Conservation (phyloP, 2,329 filamentous ascomycete species). For the Byssochlamys sp. region DNA sequence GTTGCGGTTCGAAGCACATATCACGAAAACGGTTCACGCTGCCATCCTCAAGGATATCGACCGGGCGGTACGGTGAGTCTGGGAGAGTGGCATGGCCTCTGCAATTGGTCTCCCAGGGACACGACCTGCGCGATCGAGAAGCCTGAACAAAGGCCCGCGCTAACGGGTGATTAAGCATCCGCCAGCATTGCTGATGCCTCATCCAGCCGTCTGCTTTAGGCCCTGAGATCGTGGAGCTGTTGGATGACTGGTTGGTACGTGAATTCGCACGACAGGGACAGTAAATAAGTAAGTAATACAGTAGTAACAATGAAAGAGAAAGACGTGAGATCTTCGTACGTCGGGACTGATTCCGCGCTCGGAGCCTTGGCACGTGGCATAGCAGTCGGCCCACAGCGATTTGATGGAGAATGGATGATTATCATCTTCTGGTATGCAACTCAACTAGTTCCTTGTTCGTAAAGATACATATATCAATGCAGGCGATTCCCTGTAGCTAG, state of each 20-base stretch:
- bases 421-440: too few relatives aligned
- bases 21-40: slow-evolving; percentile 42
- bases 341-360: not conserved
- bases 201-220: slow-evolving; percentile 27
- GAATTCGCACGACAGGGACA: not conserved
- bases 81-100: slow-evolving; percentile 2
- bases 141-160: slow-evolving; percentile 4
- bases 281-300: too few relatives aligned
- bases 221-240: not conserved
- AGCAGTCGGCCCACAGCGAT: not conserved
- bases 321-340: slow-evolving; percentile 37
- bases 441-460: not conserved
- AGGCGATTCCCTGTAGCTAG: not conserved
- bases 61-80: slow-evolving; percentile 12
- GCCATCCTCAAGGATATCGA: slow-evolving; percentile 22
- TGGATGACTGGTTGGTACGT: not conserved
- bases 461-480: too few relatives aligned
- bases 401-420: not conserved
- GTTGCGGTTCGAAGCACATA: slow-evolving; percentile 44
- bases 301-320: too few relatives aligned
- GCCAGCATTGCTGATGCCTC: slow-evolving; percentile 18
- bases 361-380: not conserved
- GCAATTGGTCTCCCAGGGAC: not conserved
- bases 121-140: not conserved
- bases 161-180: slow-evolving; percentile 7